phyloP scores from a whole-genome alignment of 169 alveolate genomes.

The Plasmodium reichenowi region DNA sequence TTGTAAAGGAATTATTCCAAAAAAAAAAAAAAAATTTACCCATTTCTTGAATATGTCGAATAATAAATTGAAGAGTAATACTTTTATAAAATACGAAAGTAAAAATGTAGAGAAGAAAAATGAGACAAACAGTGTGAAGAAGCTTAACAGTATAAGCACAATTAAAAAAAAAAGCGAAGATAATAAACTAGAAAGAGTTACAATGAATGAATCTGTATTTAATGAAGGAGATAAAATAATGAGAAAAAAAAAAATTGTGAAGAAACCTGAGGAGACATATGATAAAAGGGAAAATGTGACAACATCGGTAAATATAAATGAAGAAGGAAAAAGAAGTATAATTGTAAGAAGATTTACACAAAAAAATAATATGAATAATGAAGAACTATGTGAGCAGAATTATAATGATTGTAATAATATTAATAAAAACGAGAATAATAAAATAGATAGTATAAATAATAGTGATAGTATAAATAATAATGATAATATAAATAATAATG shows the following conservation, averaged over 20 bases:
- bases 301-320: constrained; percentile 3
- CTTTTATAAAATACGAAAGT: constrained; percentile 37
- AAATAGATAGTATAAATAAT: not conserved
- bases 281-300: not conserved
- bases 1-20: not conserved
- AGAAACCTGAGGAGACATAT: constrained; percentile 18
- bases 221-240: constrained; percentile 6
- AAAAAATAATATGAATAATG: not conserved
- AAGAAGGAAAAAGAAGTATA: constrained; percentile 2
- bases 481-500: not conserved
- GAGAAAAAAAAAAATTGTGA: constrained; percentile 18
- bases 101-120: constrained; percentile 25
- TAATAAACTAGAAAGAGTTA: constrained; percentile 15
- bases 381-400: not conserved
- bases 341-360: not conserved
- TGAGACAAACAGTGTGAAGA: constrained; percentile 8
- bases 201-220: not conserved
- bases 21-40: too few relatives aligned
- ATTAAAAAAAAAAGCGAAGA: constrained; percentile 29
- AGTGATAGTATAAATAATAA: not conserved
- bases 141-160: constrained; percentile 8
- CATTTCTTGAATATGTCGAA: constrained; percentile 14
- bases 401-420: not conserved
- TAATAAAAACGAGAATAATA: not conserved
- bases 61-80: constrained; percentile 39